Evolutionary conservation across 371 early-diverging fungal species (phyloP).

Genomic region (Mortierella sp.): DNA sequence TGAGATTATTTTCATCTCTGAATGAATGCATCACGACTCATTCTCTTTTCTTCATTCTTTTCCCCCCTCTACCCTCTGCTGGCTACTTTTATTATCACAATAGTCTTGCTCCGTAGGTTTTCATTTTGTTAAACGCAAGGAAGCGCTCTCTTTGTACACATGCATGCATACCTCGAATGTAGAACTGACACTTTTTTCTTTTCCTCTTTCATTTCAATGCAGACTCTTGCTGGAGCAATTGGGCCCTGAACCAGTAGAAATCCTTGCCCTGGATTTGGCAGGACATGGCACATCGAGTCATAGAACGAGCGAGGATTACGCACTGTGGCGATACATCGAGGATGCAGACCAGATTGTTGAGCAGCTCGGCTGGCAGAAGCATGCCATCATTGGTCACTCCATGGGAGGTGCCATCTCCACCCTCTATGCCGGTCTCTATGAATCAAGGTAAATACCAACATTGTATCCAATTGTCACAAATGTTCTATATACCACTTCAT

Average conservation of each 20-base stretch:
- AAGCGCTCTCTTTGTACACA: no score
- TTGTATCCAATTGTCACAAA: background rate
- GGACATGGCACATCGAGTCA: slow-evolving; percentile 53
- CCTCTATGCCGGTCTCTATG: slow-evolving; percentile 40
- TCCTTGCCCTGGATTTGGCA: slow-evolving; percentile 51
- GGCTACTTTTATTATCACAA: background rate
- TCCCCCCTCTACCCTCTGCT: background rate
- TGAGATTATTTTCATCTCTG: background rate
- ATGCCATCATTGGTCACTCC: slow-evolving; percentile 53
- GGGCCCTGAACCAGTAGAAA: slow-evolving; percentile 55
- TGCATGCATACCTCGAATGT: background rate
- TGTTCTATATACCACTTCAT: background rate
- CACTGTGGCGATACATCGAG: slow-evolving; percentile 51
- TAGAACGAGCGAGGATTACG: slow-evolving; percentile 49
- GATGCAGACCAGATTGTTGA: slow-evolving; percentile 51
- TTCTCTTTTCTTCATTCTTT: background rate
- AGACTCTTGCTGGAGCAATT: slow-evolving; percentile 42
- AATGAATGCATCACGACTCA: background rate
- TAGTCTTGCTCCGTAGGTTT: slow-evolving; percentile 48
- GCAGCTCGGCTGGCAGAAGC: slow-evolving; percentile 54
- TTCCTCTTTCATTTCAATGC: background rate
- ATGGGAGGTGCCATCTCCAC: slow-evolving; percentile 53
- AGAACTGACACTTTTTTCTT: background rate
- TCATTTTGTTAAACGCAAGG: background rate
- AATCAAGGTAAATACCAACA: slow-evolving; percentile 22